These are phyloP conservation scores for Rhodotorula sp. DNA, from an alignment of 1,284 basidiomycete species.

Conservation along the genomic window DNA sequence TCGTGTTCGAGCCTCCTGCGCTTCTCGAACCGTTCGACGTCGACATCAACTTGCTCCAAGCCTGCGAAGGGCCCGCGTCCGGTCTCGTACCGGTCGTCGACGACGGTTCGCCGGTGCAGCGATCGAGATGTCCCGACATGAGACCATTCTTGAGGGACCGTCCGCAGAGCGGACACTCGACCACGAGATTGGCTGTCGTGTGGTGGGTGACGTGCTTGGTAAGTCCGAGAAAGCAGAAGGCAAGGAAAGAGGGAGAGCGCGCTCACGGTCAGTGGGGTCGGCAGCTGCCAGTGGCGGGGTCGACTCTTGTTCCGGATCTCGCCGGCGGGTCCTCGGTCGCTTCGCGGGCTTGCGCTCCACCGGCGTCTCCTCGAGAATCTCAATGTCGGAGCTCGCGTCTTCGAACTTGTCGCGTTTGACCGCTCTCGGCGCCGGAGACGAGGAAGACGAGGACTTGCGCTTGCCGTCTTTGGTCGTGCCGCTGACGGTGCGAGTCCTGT, in stretches of 20 bases:
- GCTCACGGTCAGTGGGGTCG: conserved; percentile 24
- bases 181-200: conserved; percentile 17
- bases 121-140: conserved; percentile 13
- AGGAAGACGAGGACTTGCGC: conserved; percentile 4
- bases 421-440: neutral
- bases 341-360: neutral
- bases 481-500: neutral
- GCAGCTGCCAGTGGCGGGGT: neutral
- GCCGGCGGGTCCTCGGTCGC: neutral
- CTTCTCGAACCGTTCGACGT: neutral
- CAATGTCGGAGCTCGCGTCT: conserved; percentile 26
- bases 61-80: neutral
- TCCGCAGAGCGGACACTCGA: conserved; percentile 31
- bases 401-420: neutral
- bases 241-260: neutral
- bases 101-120: conserved; percentile 3
- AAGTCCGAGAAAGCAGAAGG: too few relatives aligned
- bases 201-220: too few relatives aligned
- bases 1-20: neutral
- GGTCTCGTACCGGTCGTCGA: neutral
- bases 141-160: conserved; percentile 17
- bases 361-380: conserved; percentile 2
- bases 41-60: conserved; percentile 6
- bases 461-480: neutral
- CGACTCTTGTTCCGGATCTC: neutral